A percentile compares a stretch with the other conserved stretches of the same genome.
These are phyloP conservation scores for Capsicum pubescens DNA, from an alignment of 257 asterid species.

Conservation along the genomic window DNA sequence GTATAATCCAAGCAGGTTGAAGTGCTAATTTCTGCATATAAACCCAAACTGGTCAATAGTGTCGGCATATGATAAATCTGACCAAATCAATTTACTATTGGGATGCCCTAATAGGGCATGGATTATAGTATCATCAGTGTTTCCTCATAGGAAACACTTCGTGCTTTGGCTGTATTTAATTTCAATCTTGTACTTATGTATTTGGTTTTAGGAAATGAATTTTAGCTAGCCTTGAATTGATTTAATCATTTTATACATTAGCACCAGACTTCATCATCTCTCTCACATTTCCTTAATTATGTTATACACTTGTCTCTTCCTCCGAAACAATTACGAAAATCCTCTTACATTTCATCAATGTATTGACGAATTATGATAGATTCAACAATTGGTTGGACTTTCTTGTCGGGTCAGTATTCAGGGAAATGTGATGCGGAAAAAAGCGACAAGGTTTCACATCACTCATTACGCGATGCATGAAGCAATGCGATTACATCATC, in stretches of 20 bases:
- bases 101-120: neutral
- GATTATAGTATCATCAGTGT: neutral
- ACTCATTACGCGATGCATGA: no score
- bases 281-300: no score
- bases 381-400: no score
- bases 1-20: neutral
- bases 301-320: no score
- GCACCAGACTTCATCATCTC: slow-evolving; percentile 28
- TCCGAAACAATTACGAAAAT: no score
- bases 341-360: no score
- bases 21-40: neutral
- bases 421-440: no score
- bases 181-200: slow-evolving; percentile 47
- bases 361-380: no score
- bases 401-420: no score
- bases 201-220: slow-evolving; percentile 50
- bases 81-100: neutral
- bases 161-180: slow-evolving; percentile 23
- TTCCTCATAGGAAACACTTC: neutral
- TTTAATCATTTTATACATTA: slow-evolving; percentile 39
- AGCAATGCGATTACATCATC: no score
- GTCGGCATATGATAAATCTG: neutral
- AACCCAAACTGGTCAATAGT: neutral
- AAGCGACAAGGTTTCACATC: no score
- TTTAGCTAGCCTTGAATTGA: slow-evolving; percentile 51